Evolutionary conservation across 257 asterid species (phyloP).

Genomic region (Solanum bulbocastanum): DNA sequence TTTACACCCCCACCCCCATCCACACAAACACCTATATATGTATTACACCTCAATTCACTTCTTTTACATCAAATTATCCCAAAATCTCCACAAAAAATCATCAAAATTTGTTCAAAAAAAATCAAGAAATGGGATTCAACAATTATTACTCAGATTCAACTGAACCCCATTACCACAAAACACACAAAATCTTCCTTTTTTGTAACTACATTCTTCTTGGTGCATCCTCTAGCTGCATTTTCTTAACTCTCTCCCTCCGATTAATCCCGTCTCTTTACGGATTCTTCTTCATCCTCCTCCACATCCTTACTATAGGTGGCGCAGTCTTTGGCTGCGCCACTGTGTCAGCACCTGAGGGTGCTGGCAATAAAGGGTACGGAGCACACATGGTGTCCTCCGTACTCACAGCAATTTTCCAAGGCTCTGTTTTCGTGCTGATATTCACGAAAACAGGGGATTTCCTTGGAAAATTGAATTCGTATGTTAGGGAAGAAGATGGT

Average conservation of each 20-base stretch:
- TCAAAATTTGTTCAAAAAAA: background rate
- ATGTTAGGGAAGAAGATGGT: conserved; percentile 82
- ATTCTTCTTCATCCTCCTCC: conserved; percentile 36
- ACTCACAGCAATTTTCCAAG: conserved; percentile 82
- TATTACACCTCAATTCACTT: background rate
- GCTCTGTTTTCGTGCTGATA: conserved; percentile 73
- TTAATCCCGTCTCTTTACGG: conserved; percentile 34
- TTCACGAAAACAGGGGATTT: conserved; percentile 69
- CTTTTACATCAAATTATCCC: background rate
- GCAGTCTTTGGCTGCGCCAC: conserved; percentile 52
- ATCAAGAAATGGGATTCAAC: background rate
- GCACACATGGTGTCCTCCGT: conserved; percentile 86
- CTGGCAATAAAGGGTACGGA: conserved; percentile 47
- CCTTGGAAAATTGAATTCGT: conserved; percentile 56
- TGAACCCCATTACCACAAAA: background rate
- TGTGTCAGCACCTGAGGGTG: conserved; percentile 29
- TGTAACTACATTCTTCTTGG: conserved; percentile 34
- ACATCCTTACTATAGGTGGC: conserved; percentile 27
- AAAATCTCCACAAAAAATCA: background rate
- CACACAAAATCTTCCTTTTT: conserved; percentile 22
- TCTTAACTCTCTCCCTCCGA: conserved; percentile 39
- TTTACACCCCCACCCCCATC: background rate
- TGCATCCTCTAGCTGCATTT: conserved; percentile 36
- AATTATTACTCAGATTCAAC: background rate
- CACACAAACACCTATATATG: background rate